Percentiles rank a stretch among this genome's conserved stretches.
phyloP scores from a whole-genome alignment of 208 protist species.

The Acanthamoeba lugdunensis region DNA sequence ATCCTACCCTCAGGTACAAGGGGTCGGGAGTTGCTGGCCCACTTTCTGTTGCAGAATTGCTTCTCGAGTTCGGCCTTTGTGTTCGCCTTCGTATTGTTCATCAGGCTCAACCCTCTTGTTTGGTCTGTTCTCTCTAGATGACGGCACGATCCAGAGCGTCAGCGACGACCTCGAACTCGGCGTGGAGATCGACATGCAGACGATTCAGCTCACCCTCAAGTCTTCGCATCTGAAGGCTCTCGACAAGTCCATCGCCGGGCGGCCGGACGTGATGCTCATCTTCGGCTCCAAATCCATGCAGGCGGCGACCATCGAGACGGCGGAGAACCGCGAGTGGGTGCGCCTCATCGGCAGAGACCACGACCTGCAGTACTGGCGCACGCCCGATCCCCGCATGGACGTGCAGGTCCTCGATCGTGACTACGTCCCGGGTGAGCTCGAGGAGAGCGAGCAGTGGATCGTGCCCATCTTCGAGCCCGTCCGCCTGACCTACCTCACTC shows the following conservation, averaged over 20 bases:
- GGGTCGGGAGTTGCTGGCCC: neutral
- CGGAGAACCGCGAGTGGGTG: slow-evolving; percentile 80
- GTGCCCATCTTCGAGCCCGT: slow-evolving; percentile 81
- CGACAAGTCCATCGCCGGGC: slow-evolving; percentile 71
- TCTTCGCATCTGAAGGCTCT: slow-evolving; percentile 78
- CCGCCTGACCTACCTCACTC: slow-evolving; percentile 75
- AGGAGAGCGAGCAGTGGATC: slow-evolving; percentile 82
- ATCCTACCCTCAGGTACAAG: neutral
- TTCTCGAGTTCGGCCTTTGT: neutral
- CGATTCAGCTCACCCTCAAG: slow-evolving; percentile 72
- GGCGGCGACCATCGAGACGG: slow-evolving; percentile 79
- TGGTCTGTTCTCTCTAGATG: slow-evolving; percentile 37
- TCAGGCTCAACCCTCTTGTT: too few species aligned
- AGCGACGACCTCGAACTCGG: slow-evolving; percentile 64
- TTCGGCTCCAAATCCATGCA: slow-evolving; percentile 81
- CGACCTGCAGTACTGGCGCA: slow-evolving; percentile 83
- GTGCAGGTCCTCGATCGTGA: slow-evolving; percentile 73
- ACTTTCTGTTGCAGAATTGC: neutral
- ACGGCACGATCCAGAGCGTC: slow-evolving; percentile 2
- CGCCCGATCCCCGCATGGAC: slow-evolving; percentile 73
- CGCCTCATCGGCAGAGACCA: slow-evolving; percentile 84
- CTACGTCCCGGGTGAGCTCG: slow-evolving; percentile 83
- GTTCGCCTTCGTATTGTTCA: neutral
- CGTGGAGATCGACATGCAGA: slow-evolving; percentile 71
- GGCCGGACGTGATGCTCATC: slow-evolving; percentile 71